phyloP scores from a whole-genome alignment of 2,329 filamentous ascomycete genomes.

The Colletotrichum sp. region DNA sequence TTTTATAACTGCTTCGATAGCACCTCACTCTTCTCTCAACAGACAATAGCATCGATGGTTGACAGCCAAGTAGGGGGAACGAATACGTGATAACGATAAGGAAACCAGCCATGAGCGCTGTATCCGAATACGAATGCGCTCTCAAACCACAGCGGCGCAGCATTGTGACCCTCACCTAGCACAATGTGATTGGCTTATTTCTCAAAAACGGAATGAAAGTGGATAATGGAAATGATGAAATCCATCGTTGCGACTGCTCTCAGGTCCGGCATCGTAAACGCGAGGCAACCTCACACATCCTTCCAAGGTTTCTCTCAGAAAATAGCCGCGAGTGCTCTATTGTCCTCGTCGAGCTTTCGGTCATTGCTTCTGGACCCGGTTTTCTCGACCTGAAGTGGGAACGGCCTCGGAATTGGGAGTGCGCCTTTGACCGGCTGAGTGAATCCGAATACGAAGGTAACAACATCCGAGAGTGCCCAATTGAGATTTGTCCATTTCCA shows the following conservation, averaged over 20 bases:
- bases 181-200: neutral
- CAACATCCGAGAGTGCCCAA: rapidly evolving
- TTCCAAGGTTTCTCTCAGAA: neutral
- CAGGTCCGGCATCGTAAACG: neutral
- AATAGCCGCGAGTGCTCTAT: neutral
- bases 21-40: neutral
- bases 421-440: neutral
- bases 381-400: neutral
- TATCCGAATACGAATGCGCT: constrained; percentile 18
- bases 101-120: neutral
- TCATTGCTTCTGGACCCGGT: neutral
- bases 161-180: too few species aligned
- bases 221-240: neutral
- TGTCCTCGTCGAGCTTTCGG: neutral
- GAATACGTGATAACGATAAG: constrained; percentile 8
- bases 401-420: neutral
- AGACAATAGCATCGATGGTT: neutral
- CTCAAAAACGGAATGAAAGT: neutral
- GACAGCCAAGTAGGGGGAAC: neutral
- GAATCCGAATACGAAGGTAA: neutral
- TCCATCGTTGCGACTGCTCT: neutral
- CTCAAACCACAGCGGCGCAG: neutral
- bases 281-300: neutral
- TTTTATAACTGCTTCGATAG: neutral
- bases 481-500: neutral